Evolutionary conservation across 495 filamentous ascomycete genomes (phyloP), one percentile per base, ranked within the genome.

Genomic region (Penicillium goetzii): DNA sequence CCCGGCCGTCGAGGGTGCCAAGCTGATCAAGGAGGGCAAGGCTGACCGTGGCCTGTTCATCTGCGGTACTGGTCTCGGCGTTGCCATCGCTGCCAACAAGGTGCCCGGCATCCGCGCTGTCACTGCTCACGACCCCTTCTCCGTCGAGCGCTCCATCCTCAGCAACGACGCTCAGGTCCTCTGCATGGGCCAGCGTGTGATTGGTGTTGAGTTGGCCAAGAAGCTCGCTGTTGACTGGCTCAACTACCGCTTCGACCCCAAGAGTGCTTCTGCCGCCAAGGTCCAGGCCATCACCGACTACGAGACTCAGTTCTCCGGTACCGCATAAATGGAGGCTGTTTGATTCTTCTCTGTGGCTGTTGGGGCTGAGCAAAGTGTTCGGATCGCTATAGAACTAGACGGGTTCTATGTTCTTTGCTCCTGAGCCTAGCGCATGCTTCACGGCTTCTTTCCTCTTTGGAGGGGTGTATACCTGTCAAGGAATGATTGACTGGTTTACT

Each of bases 131-230:
- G 92, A 96, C 76, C 86, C 86, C 57, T 95, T 92, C 80, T 88
- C 84, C 51, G 91, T 96, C 45, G 91, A 96, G 83, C 80, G 91
- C 51, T 88, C 89, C 15, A 86, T 94, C 17, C 77, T 93, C 68
- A 92, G 89, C 79, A 94, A 94, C 76, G 88, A 96, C 76, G 90
- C 90, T 26, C 92, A 96, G 76, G 91, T 96, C 40, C 84, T 96
- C 30, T 96, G 92, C 77, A 89, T 96, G 83, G 92, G 92, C 2
- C 89, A 96, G 81, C 81, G 92, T 40, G 92, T 96, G 8, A 84
- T 96, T 30, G 92, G 92, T 0, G 70, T 93, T 33, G 92, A 96
- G 71, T 75, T 96, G 33, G 92, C 92, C 40, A 83, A 90, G 73
- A 81, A 89, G 73, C 76, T 96, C 63, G 91, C 88, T 15, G 86